These are phyloP conservation scores for Talaromyces sp. DNA, from an alignment of 2,329 filamentous ascomycete genomes.

Conservation along the genomic window DNA sequence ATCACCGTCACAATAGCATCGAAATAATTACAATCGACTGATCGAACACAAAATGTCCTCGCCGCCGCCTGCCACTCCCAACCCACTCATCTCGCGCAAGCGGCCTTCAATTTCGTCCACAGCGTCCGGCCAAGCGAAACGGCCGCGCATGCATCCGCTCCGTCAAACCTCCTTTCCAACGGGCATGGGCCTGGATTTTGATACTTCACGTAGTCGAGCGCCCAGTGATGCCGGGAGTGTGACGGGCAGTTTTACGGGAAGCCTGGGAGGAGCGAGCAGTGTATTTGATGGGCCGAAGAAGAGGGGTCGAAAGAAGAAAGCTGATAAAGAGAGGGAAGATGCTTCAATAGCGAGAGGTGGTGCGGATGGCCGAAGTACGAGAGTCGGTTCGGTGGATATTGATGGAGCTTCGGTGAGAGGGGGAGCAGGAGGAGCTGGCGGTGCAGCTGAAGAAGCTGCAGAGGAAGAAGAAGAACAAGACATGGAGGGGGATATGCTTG, in stretches of 20 bases:
- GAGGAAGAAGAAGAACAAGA: constrained; percentile 49
- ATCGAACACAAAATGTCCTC: constrained; percentile 31
- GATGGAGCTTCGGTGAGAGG: constrained; percentile 27
- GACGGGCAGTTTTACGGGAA: constrained; percentile 40
- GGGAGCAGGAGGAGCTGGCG: constrained; percentile 30
- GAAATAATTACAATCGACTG: no score
- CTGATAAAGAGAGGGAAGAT: constrained; percentile 34
- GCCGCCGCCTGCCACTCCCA: constrained; percentile 28
- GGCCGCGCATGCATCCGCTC: constrained; percentile 42
- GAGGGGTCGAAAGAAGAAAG: constrained; percentile 35
- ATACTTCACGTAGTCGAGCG: constrained; percentile 27
- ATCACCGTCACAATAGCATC: background rate
- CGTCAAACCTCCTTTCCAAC: constrained; percentile 41
- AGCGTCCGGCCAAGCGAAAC: constrained; percentile 30
- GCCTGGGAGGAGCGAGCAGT: constrained; percentile 33
- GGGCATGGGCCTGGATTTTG: constrained; percentile 35
- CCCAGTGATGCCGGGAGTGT: constrained; percentile 38
- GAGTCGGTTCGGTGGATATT: constrained; percentile 31
- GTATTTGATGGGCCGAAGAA: constrained; percentile 29
- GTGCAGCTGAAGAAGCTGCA: constrained; percentile 44
- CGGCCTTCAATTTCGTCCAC: constrained; percentile 38
- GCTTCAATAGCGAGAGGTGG: constrained; percentile 24
- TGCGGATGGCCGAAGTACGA: constrained; percentile 19
- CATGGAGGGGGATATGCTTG: constrained; percentile 43
- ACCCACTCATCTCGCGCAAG: constrained; percentile 34